A percentile compares a stretch with the other conserved stretches of the same genome.
Conservation (phyloP, 2,329 filamentous ascomycete species). For the Tolypocladium sp. region DNA sequence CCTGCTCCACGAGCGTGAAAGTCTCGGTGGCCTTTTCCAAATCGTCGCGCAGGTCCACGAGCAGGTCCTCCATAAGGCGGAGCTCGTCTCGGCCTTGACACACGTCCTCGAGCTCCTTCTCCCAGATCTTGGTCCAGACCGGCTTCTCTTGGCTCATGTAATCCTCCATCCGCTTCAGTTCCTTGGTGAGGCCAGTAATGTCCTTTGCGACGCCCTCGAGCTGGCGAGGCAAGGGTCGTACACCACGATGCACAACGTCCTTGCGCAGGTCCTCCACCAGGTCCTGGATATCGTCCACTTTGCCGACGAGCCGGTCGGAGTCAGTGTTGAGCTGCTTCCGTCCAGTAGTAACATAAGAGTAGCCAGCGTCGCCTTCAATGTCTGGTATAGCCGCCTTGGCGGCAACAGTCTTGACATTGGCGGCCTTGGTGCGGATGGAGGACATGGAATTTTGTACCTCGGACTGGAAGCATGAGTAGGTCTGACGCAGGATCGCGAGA, state of each 20-base stretch:
- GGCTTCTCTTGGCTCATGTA: slow-evolving; percentile 89
- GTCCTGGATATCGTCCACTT: slow-evolving; percentile 96
- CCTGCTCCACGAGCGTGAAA: slow-evolving; percentile 90
- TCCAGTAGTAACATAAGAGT: slow-evolving; percentile 73
- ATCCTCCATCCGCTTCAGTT: slow-evolving; percentile 90
- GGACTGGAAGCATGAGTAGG: slow-evolving; percentile 82
- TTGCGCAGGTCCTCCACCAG: slow-evolving; percentile 93
- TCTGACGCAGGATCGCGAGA: slow-evolving; percentile 84
- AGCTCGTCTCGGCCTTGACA: slow-evolving; percentile 93
- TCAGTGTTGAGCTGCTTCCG: slow-evolving; percentile 82
- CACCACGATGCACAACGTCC: slow-evolving; percentile 87
- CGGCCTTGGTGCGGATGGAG: slow-evolving; percentile 70
- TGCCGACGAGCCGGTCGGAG: slow-evolving; percentile 80
- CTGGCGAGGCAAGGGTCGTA: slow-evolving; percentile 82
- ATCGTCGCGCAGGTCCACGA: slow-evolving; percentile 86
- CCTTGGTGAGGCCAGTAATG: slow-evolving; percentile 69
- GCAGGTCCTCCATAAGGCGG: slow-evolving; percentile 91
- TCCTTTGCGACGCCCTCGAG: slow-evolving; percentile 86
- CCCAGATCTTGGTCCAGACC: slow-evolving; percentile 98
- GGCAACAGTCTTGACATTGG: slow-evolving; percentile 67
- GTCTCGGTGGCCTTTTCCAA: slow-evolving; percentile 90
- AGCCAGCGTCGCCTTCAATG: slow-evolving; percentile 69
- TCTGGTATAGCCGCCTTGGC: slow-evolving; percentile 61
- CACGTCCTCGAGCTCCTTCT: slow-evolving; percentile 91
- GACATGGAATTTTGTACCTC: slow-evolving; percentile 86